These are phyloP conservation scores for Aureobasidium sp. DNA, from an alignment of 2,329 filamentous ascomycete species.

Conservation along the genomic window DNA sequence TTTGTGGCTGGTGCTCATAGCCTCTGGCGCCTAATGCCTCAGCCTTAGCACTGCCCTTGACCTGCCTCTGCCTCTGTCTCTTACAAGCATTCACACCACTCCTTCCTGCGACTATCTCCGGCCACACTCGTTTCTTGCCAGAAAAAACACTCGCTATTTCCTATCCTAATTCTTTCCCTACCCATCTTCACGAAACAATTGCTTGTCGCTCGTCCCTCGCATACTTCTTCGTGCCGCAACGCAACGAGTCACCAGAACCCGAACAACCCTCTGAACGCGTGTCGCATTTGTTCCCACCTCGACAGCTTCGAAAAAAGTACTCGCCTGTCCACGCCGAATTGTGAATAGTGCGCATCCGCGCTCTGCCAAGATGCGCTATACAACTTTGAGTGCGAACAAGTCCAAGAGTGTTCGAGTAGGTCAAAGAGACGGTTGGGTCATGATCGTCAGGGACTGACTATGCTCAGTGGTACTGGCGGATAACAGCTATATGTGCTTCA, in stretches of 20 bases:
- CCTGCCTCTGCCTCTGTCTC: background rate
- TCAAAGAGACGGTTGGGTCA: background rate
- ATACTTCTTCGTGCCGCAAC: background rate
- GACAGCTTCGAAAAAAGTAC: background rate
- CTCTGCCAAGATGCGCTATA: background rate
- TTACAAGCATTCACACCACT: background rate
- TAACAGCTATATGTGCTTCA: constrained; percentile 33
- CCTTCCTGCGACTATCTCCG: background rate
- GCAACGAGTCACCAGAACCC: background rate
- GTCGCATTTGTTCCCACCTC: background rate
- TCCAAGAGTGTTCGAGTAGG: background rate
- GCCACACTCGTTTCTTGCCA: background rate
- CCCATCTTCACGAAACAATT: background rate
- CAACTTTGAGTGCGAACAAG: background rate
- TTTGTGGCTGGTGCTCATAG: constrained; percentile 3
- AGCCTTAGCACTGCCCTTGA: constrained; percentile 8
- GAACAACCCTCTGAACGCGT: background rate
- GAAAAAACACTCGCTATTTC: background rate
- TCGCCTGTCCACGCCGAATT: background rate
- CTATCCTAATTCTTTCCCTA: background rate
- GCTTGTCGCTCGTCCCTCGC: background rate
- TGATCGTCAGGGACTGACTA: background rate
- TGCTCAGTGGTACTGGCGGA: constrained; percentile 40
- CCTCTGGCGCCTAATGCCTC: background rate
- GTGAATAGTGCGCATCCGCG: background rate